Base-by-base conservation (phyloP, 2,329 filamentous ascomycete species). In the Monosporascus ibericus region DNA sequence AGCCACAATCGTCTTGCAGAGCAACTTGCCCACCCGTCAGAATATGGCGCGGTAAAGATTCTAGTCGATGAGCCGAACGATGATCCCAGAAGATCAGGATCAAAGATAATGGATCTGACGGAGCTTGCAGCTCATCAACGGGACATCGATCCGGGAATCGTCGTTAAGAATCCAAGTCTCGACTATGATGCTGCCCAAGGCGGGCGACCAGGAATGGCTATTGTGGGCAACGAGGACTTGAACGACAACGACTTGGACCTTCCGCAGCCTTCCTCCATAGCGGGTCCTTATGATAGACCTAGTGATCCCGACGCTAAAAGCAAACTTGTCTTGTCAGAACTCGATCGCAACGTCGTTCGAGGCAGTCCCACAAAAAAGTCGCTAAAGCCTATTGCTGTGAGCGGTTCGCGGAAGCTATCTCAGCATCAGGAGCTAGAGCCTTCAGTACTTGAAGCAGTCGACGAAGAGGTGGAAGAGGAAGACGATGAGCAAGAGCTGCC, bases 371-470 rank as follows among this genome's bases (percentile, higher is more conserved):
- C 54, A 22, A 60, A 62, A 30, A 18, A 47, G 11, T 54, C 59
- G 9, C 27, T 38, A 60, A 57, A 39, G 27, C 27, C 11, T 11
- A 47, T 51, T 3, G 54, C 55, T 14, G 30, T 36, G 46, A n/a
- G 50, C 18, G 27, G 49, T 39, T 49, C 53, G 14, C 58, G 57
- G 17, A 57, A 57, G 27, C 47, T 58, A 34, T 22, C 53, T 24
- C 50, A 55, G 14, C 56, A 58, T 34, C 60, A 65, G 4, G 64
- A 67, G 25, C 53, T 56, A 36, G 65, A 67, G 40, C 62, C 60
- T 9, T 66, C 66, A 3, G 54, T 66, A 37, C 49, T 68, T 30
- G 65, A 68, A 49, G 62, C 65, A 3, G 65, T 67, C 17, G 55
- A 68, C 40, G 65, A 68, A 48, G 65, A 67, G 50, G 62, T 62